These are phyloP conservation scores for Pyrenochaeta sp. DNA, from an alignment of 2,329 filamentous ascomycete genomes.

Conservation along the genomic window DNA sequence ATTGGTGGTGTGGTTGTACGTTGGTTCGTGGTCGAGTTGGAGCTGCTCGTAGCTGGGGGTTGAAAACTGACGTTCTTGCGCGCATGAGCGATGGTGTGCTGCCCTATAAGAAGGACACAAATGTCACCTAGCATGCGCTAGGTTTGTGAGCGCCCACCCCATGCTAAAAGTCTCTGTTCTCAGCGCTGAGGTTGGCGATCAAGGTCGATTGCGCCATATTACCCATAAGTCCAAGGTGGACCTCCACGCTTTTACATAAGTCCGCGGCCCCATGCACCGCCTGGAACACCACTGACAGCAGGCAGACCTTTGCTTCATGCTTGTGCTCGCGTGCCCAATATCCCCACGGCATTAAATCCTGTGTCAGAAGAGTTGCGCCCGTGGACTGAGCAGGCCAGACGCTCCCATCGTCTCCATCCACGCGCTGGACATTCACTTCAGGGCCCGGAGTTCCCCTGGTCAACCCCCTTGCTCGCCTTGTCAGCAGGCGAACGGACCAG, in stretches of 20 bases:
- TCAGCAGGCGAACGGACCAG: neutral
- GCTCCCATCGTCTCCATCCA: neutral
- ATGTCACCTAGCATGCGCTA: conserved; percentile 29
- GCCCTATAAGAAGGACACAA: conserved; percentile 39
- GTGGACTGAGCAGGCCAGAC: conserved; percentile 3
- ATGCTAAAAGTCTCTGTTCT: conserved; percentile 22
- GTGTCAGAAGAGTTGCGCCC: conserved; percentile 1
- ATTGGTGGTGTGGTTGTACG: conserved; percentile 17
- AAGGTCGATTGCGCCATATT: conserved; percentile 35
- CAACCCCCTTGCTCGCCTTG: neutral
- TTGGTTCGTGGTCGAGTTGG: conserved; percentile 25
- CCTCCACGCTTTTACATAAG: conserved; percentile 38
- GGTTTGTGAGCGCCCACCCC: conserved; percentile 26
- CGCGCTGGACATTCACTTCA: neutral
- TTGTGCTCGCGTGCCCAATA: conserved; percentile 8
- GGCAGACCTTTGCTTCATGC: neutral
- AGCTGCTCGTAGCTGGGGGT: conserved; percentile 23
- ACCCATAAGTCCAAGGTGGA: conserved; percentile 10
- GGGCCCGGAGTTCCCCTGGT: neutral
- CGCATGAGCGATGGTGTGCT: conserved; percentile 34
- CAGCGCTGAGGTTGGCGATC: conserved; percentile 23
- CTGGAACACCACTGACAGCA: neutral
- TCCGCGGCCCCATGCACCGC: conserved; percentile 9
- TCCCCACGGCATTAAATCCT: conserved; percentile 3
- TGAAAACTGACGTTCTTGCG: conserved; percentile 28